Evolutionary conservation across 331 rosid genomes (phyloP).

Genomic region (Saraca asoca): DNA sequence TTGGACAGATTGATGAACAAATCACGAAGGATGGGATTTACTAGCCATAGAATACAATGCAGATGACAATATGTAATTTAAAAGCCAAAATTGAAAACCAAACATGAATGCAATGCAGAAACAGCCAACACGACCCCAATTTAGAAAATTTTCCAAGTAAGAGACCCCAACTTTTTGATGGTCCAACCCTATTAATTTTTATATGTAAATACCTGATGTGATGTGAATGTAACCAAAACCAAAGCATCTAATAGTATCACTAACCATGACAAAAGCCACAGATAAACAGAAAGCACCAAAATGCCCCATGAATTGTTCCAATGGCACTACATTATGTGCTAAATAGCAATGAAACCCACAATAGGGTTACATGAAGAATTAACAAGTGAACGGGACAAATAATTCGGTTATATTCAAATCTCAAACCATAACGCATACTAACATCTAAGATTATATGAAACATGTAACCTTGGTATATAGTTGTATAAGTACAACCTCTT

Average conservation of each 20-base stretch:
- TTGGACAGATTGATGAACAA: neutral
- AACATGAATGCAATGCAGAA: neutral
- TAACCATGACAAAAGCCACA: neutral
- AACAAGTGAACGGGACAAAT: neutral
- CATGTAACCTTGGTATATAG: neutral
- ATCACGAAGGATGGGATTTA: no score
- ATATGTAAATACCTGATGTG: neutral
- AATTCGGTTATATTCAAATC: neutral
- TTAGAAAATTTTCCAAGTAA: no score
- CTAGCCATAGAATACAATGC: no score
- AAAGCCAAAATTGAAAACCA: neutral
- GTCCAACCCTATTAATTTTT: neutral
- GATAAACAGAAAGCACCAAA: conserved; percentile 18
- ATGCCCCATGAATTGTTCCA: neutral
- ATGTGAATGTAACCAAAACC: neutral
- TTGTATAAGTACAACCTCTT: neutral
- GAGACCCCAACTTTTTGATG: no score
- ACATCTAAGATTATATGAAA: neutral
- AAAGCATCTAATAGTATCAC: neutral
- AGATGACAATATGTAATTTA: neutral
- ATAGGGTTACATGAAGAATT: conserved; percentile 5
- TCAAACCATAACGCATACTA: conserved; percentile 19
- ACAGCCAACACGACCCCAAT: no score
- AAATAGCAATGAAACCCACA: neutral
- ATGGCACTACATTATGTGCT: neutral